These are phyloP conservation scores for Dioscorea cayenensis DNA, from an alignment of 116 monocot genomes.

Conservation along the genomic window DNA sequence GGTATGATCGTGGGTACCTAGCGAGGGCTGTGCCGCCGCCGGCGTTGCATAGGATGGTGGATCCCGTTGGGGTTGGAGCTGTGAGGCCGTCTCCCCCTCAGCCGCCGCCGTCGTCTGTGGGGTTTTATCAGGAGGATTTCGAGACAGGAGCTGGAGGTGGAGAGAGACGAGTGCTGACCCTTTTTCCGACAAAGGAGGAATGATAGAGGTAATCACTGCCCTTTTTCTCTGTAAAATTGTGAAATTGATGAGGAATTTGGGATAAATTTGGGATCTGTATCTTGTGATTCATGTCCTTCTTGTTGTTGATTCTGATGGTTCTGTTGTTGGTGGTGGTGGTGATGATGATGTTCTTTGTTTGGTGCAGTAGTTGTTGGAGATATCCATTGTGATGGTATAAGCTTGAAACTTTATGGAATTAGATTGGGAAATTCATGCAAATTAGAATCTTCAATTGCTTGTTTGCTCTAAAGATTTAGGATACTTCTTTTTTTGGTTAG, in stretches of 20 bases:
- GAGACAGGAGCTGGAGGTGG: slow-evolving; percentile 24
- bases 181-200: slow-evolving; percentile 61
- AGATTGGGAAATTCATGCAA: neutral
- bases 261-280: neutral
- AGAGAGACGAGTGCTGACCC: slow-evolving; percentile 47
- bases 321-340: neutral
- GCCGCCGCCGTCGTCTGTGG: neutral
- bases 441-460: neutral
- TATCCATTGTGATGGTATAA: neutral
- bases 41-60: slow-evolving; percentile 42
- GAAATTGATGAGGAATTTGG: neutral
- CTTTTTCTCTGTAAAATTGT: neutral
- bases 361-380: neutral
- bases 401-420: neutral
- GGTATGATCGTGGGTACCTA: slow-evolving; percentile 39
- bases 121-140: slow-evolving; percentile 24
- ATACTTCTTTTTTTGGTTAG: neutral
- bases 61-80: slow-evolving; percentile 15
- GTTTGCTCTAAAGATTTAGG: neutral
- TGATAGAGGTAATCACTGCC: slow-evolving; percentile 9
- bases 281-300: neutral
- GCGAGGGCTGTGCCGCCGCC: slow-evolving; percentile 17
- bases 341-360: neutral
- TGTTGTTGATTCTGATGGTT: neutral
- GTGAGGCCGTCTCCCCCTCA: neutral